Evolutionary conservation across 495 filamentous ascomycete species (phyloP), one percentile per base, ranked within the genome.

Genomic region (Pseudevernia furfuracea): DNA sequence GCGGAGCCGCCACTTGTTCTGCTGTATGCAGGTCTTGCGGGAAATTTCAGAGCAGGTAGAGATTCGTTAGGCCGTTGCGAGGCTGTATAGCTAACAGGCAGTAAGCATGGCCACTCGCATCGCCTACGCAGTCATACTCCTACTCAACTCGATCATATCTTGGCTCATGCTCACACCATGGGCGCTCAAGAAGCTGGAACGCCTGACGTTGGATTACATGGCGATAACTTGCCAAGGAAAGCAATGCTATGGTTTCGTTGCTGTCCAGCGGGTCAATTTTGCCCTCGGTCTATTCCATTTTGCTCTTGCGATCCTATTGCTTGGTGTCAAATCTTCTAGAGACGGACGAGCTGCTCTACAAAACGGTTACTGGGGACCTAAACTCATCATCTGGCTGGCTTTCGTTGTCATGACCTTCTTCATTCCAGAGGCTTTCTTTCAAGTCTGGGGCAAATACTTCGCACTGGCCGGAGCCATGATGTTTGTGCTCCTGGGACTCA

Each of bases 131-230:
- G 85, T 97, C 73, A 89, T 98, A 70, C 90, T 98, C 61, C 84
- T 97, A 67, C 75, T 96, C 78, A 97, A 98, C 83, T 96, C 92
- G 56, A 96, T 97, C 66, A 73, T 96, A 56, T 93, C 95, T 37
- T 98, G 94, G 94, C 89, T 98, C 41, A 96, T 97, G 92, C 92
- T 97, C 81, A 97, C 94, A 12, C 91, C 91, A 65, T 98, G 95
- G 94, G 94, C 94, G 21, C 87, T 97, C 74, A 92, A 96, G 70
- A 97, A 97, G 72, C 79, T 98, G 14, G 86, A 96, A 72, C 84
- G 93, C 67, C 75, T 97, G 57, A 93, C 91, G 37, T 80, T 98
- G 58, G 91, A 97, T 76, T 97, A 97, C 72, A 91, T 98, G 77
- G 89, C 89, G 69, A 94, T 98, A 69, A 85, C 83, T 68, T 98